Percentiles rank a stretch among this genome's conserved stretches.
Conservation (phyloP, 225 moss, liverwort and hornwort genomes). For the Rhytidiadelphus loreus region DNA sequence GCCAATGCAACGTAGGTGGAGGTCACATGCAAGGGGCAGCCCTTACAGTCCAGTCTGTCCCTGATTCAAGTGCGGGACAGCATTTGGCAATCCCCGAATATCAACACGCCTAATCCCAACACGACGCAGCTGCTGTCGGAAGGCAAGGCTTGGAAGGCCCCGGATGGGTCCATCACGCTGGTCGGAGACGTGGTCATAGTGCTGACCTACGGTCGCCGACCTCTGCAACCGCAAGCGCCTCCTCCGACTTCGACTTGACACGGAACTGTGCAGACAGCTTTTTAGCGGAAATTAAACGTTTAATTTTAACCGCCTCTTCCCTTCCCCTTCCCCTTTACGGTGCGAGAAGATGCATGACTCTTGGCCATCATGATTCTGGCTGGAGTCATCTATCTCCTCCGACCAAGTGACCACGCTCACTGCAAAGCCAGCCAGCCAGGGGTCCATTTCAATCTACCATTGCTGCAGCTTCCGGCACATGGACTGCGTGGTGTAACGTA, state of each 20-base stretch:
- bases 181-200: conserved; percentile 75
- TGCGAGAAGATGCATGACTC: conserved; percentile 43
- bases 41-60: conserved; percentile 52
- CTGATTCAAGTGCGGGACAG: conserved; percentile 73
- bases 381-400: conserved; percentile 38
- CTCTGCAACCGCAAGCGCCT: not conserved
- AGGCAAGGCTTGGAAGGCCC: conserved; percentile 32
- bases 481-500: not conserved
- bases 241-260: conserved; percentile 13
- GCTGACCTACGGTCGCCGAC: conserved; percentile 61
- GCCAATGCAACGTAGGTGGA: conserved; percentile 55
- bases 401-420: conserved; percentile 1
- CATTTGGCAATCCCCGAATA: conserved; percentile 63
- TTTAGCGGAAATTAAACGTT: not conserved
- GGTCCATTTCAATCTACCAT: not conserved
- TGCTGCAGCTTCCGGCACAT: not conserved
- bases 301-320: not conserved
- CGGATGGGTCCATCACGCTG: conserved; percentile 28
- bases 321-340: not conserved
- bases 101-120: conserved; percentile 4
- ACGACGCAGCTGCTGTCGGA: conserved; percentile 17
- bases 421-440: not conserved
- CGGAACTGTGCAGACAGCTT: not conserved
- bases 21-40: conserved; percentile 75
- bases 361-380: conserved; percentile 20